These are phyloP conservation scores for Vairimorpha ceranae DNA, from an alignment of 371 early-diverging fungal genomes.

Conservation along the genomic window DNA sequence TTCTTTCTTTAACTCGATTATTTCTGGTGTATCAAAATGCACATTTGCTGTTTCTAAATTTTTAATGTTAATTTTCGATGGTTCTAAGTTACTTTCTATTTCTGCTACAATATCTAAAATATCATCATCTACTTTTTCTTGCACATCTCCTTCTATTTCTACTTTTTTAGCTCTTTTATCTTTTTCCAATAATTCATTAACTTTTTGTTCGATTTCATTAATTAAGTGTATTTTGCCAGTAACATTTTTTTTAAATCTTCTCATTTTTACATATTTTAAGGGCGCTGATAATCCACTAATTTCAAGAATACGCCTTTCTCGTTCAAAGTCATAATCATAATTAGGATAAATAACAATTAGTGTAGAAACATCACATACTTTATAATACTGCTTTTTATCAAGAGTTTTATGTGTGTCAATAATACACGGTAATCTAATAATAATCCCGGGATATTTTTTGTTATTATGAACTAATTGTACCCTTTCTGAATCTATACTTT, in stretches of 20 bases:
- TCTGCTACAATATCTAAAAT: constrained; percentile 35
- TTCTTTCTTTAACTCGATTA: constrained; percentile 6
- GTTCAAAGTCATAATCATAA: constrained; percentile 39
- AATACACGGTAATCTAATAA: constrained; percentile 86
- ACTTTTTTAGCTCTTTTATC: constrained; percentile 71
- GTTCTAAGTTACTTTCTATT: constrained; percentile 60
- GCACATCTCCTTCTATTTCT: constrained; percentile 54
- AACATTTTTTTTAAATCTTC: constrained; percentile 78
- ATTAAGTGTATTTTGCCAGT: constrained; percentile 66
- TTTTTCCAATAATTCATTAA: constrained; percentile 72
- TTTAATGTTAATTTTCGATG: neutral
- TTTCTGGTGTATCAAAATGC: neutral
- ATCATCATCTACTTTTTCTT: constrained; percentile 59
- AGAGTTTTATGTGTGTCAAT: constrained; percentile 86
- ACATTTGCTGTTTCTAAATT: neutral
- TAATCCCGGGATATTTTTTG: constrained; percentile 34
- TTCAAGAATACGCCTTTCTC: constrained; percentile 20
- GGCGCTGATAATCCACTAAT: constrained; percentile 75
- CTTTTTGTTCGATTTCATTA: constrained; percentile 78
- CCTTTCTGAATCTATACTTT: constrained; percentile 3
- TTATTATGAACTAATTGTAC: constrained; percentile 22
- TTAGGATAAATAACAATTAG: constrained; percentile 52
- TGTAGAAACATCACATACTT: constrained; percentile 72
- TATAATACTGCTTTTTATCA: constrained; percentile 84
- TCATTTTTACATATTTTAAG: constrained; percentile 71